Percentiles rank a stretch among this genome's conserved stretches.
phyloP scores from a whole-genome alignment of 148 eudicot genomes.

The Tetragonia tetragonoides region DNA sequence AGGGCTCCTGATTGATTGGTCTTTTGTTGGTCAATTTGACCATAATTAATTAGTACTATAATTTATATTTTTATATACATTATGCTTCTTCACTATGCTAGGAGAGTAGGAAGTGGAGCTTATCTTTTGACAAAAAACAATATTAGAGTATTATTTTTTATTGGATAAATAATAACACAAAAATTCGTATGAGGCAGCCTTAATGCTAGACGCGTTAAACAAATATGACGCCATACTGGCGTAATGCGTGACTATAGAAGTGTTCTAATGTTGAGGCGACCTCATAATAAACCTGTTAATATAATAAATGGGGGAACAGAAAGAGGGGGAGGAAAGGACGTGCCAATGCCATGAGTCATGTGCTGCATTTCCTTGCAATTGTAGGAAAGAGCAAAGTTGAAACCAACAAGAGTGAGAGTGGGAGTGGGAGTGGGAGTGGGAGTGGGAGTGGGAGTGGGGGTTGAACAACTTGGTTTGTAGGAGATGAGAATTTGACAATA shows the following conservation, averaged over 20 bases:
- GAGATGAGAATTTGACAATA: too few relatives aligned
- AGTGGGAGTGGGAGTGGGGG: not conserved
- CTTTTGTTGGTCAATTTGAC: conserved; percentile 24
- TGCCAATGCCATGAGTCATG: conserved; percentile 11
- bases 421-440: not conserved
- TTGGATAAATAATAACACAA: not conserved
- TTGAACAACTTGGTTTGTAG: not conserved
- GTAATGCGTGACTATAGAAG: not conserved
- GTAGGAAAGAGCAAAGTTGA: not conserved
- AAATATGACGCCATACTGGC: too few relatives aligned
- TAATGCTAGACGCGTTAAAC: too few relatives aligned
- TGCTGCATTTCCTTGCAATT: conserved; percentile 18
- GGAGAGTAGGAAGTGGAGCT: not conserved
- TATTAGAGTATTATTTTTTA: not conserved
- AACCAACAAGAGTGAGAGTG: not conserved
- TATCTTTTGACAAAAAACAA: too few relatives aligned
- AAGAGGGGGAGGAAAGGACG: not conserved
- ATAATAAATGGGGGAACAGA: not conserved
- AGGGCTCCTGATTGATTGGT: not conserved
- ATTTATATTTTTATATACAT: not conserved
- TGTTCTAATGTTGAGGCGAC: too few relatives aligned
- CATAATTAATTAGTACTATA: not conserved
- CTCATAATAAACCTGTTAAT: not conserved
- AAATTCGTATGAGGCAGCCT: too few relatives aligned
- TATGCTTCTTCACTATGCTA: not conserved